Percentiles rank a stretch among this genome's conserved stretches.
phyloP scores from a whole-genome alignment of 2,329 filamentous ascomycete genomes.

The Geoglossum cookeanum region DNA sequence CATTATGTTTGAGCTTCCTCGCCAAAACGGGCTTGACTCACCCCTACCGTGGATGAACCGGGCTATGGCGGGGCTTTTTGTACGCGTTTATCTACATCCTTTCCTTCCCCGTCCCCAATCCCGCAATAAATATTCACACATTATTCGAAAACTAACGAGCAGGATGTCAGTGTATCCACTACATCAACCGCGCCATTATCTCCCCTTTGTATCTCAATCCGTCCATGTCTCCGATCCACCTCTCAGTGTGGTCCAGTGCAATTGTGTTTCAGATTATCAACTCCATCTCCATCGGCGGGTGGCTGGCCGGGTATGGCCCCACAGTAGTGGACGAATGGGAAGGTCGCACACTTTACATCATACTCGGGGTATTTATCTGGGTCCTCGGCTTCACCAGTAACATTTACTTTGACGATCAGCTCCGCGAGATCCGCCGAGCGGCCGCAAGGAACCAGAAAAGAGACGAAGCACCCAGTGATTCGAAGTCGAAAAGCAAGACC shows the following conservation, averaged over 20 bases:
- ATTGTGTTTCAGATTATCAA: constrained; percentile 64
- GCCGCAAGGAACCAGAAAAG: constrained; percentile 37
- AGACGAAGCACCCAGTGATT: constrained; percentile 14
- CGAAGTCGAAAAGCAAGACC: constrained; percentile 24
- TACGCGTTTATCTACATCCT: constrained; percentile 12
- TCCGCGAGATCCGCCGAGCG: constrained; percentile 65
- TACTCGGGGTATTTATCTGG: constrained; percentile 55
- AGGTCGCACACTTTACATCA: constrained; percentile 25
- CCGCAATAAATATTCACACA: not conserved
- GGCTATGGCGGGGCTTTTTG: constrained; percentile 49
- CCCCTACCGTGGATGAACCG: constrained; percentile 60
- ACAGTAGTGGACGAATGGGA: constrained; percentile 36
- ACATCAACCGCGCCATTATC: constrained; percentile 72
- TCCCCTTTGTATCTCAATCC: constrained; percentile 64
- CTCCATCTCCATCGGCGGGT: constrained; percentile 56
- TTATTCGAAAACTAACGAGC: not conserved
- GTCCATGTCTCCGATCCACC: constrained; percentile 79
- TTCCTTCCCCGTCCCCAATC: not conserved
- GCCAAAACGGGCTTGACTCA: constrained; percentile 30
- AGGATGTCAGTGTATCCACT: constrained; percentile 40
- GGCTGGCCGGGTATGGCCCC: constrained; percentile 65
- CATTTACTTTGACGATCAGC: constrained; percentile 74
- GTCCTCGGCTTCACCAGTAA: constrained; percentile 58
- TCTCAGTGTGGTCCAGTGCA: constrained; percentile 44
- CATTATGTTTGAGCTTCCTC: constrained; percentile 50